phyloP scores from a whole-genome alignment of 768 basidiomycete genomes.

The Tulasnella sp. region DNA sequence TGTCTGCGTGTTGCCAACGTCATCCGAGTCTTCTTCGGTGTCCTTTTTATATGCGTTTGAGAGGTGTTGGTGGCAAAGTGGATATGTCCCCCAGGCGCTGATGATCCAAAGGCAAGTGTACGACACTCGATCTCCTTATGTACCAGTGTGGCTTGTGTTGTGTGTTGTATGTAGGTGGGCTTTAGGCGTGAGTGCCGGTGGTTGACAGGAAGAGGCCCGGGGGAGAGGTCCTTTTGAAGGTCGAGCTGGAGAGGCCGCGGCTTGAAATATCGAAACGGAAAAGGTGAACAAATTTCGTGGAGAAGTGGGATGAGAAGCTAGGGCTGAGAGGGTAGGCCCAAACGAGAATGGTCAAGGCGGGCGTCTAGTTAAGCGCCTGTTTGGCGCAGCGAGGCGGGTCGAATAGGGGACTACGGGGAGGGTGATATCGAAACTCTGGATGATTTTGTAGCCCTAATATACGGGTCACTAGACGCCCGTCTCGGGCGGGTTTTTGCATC shows the following conservation, averaged over 20 bases:
- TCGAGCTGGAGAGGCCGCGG: background rate
- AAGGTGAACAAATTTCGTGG: background rate
- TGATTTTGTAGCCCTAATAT: background rate
- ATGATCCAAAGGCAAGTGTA: background rate
- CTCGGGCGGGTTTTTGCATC: background rate
- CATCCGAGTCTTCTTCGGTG: conserved; percentile 2
- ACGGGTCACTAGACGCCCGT: background rate
- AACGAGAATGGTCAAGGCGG: background rate
- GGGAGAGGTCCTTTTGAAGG: background rate
- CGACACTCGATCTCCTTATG: background rate
- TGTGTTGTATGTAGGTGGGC: background rate
- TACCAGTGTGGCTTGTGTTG: background rate
- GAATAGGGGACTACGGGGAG: background rate
- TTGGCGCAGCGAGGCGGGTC: background rate
- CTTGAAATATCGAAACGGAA: conserved; percentile 2
- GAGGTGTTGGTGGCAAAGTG: conserved; percentile 5
- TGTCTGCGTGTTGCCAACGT: background rate
- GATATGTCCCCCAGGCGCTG: background rate
- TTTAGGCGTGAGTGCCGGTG: background rate
- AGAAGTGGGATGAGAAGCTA: background rate
- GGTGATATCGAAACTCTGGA: background rate
- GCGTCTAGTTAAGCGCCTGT: background rate
- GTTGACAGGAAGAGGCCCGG: background rate
- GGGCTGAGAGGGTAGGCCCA: background rate
- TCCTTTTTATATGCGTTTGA: background rate